phyloP scores from a whole-genome alignment of 352 stramenopile genomes.

The Peronospora tabacina region DNA sequence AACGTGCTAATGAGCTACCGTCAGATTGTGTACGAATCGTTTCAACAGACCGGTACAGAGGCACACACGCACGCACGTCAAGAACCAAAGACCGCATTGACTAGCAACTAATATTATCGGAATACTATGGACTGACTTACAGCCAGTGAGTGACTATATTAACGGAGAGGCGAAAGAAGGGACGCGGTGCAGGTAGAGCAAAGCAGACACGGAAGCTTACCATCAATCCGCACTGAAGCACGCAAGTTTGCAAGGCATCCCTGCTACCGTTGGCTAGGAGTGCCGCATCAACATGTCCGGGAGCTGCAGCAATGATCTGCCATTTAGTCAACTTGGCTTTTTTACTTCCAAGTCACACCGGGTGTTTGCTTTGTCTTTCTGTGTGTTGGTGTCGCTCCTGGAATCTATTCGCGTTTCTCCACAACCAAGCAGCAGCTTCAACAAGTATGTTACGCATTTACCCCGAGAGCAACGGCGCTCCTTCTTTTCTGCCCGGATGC shows the following conservation, averaged over 20 bases:
- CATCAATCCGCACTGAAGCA: constrained; percentile 20
- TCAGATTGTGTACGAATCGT: constrained; percentile 9
- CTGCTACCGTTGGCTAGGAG: constrained; percentile 30
- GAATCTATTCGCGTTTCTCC: constrained; percentile 13
- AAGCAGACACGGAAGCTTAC: constrained; percentile 5
- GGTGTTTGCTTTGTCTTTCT: constrained; percentile 20
- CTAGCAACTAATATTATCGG: constrained; percentile 31
- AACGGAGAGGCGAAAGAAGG: constrained; percentile 20
- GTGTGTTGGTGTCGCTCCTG: constrained; percentile 17
- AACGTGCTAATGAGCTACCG: neutral
- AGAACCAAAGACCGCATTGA: constrained; percentile 14
- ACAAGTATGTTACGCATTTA: constrained; percentile 58
- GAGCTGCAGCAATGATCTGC: constrained; percentile 21
- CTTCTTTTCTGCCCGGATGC: constrained; percentile 71
- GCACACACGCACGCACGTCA: constrained; percentile 10
- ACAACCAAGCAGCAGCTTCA: constrained; percentile 15
- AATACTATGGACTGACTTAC: constrained; percentile 29
- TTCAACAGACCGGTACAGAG: constrained; percentile 2
- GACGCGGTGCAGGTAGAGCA: constrained; percentile 8
- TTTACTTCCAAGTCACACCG: constrained; percentile 8
- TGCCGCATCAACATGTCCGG: constrained; percentile 10
- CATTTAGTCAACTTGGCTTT: constrained; percentile 13
- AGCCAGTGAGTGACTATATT: constrained; percentile 33
- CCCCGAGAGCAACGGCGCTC: constrained; percentile 66
- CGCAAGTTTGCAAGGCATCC: constrained; percentile 11